These are phyloP conservation scores for Fusarium paranaense DNA, from an alignment of 2,329 filamentous ascomycete genomes.

Conservation along the genomic window DNA sequence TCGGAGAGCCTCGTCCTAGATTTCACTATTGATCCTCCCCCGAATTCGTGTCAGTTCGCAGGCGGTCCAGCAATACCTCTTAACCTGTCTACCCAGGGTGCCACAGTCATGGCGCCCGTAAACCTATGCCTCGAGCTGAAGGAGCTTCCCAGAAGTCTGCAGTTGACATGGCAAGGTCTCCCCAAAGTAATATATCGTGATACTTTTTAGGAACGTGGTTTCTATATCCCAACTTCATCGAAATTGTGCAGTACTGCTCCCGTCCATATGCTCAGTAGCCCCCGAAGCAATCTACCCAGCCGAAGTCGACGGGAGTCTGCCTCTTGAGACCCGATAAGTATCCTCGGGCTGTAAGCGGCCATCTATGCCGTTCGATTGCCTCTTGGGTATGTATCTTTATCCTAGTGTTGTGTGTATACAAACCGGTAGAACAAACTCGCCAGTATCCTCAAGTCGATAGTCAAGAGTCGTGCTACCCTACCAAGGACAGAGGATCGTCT, in stretches of 20 bases:
- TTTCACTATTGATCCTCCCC: neutral
- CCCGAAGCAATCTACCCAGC: neutral
- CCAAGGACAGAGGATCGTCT: neutral
- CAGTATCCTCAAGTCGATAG: neutral
- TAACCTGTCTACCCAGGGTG: neutral
- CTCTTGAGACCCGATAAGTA: neutral
- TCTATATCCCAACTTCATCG: neutral
- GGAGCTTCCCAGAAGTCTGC: neutral
- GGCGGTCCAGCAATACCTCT: neutral
- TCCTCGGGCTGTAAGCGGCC: neutral
- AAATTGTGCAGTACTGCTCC: neutral
- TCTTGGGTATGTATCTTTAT: neutral
- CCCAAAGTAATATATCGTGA: neutral
- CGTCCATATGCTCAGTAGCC: neutral
- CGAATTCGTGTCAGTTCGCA: neutral
- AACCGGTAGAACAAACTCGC: neutral
- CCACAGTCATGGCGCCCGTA: neutral
- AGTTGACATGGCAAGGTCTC: neutral
- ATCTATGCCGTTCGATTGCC: too few species aligned
- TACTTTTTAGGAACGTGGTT: neutral
- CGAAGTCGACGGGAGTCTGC: neutral
- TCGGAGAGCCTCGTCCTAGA: neutral
- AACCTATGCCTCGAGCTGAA: neutral
- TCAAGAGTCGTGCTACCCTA: neutral
- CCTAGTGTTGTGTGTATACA: too few species aligned